Base-by-base conservation (phyloP, 2,329 filamentous ascomycete genomes). In the Huntiella abstrusa region DNA sequence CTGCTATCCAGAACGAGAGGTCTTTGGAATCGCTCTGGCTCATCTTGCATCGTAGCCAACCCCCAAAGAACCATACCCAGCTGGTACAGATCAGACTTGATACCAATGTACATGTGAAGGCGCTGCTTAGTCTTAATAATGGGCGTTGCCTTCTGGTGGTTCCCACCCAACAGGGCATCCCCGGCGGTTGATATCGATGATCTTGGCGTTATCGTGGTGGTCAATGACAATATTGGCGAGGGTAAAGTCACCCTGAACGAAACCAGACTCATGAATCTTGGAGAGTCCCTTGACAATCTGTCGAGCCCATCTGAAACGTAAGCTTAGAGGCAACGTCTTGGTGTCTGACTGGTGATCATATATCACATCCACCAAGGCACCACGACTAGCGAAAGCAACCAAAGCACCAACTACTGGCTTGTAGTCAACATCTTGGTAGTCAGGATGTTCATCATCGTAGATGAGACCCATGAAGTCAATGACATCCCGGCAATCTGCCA, bases 91-190 rank as follows among this genome's bases (percentile, higher is more conserved):
- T 98, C 91, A 0, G 88, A 94, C 62, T 98, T 98, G 58, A 95
- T 86, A 10, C 91, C 88, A 58, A 98, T 96, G 57, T 93, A 95
- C 80, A 96, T 94, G 40, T 83, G 82, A 45, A 98, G 87, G 28
- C 85, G 75, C 60, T 95, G 87, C 49, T 83, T 83, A 60, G 79
- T 87, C 53, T 88, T 79, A 51, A 96, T 85, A 47, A 96, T 75
- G 4, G 75, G 73, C 12, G 79, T 80, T 47, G 92, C 81, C n/a
- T 62, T 98, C 91, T 4, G 91, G 91, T 2, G 91, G 87, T 54
- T 98, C 91, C 91, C 91, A 98, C 17, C 88, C 88, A 4, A 96
- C 83, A 0, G 91, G 91, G 56, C 91, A 98, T n/a, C 91, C 91
- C 55, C 91, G 73, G 47, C 91, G 74, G 63, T 98, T 98, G 64